A percentile compares a stretch with the other conserved stretches of the same genome.
These are phyloP conservation scores for Themeda triandra DNA, from an alignment of 176 grass and related monocot species.

Conservation along the genomic window DNA sequence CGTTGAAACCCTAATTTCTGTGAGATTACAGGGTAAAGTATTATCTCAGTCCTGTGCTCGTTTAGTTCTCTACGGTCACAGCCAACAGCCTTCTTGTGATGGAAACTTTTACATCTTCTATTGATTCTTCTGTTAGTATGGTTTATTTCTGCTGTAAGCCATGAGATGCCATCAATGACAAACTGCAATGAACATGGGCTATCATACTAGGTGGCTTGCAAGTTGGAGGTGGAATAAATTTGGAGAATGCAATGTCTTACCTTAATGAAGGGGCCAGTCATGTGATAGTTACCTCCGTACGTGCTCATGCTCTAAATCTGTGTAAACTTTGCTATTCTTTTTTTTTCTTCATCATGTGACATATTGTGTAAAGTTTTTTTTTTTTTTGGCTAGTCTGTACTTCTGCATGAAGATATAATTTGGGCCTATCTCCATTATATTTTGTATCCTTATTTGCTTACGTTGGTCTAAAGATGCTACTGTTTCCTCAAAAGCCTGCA, in stretches of 20 bases:
- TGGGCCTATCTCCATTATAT: background rate
- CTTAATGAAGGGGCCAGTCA: constrained; percentile 92
- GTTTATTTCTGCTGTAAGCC: background rate
- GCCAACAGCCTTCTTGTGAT: background rate
- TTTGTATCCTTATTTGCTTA: background rate
- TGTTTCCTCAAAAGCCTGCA: background rate
- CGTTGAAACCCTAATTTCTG: background rate
- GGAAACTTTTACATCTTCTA: constrained; percentile 1
- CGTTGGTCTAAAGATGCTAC: background rate
- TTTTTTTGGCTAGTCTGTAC: background rate
- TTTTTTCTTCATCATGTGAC: background rate
- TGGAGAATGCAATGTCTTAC: constrained; percentile 71
- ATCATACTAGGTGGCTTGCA: constrained; percentile 83
- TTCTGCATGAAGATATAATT: background rate
- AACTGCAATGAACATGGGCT: constrained; percentile 20
- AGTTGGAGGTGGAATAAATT: constrained; percentile 95
- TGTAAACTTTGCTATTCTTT: constrained; percentile 7
- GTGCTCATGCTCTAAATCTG: constrained; percentile 29
- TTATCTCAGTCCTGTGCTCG: background rate
- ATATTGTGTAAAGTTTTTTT: background rate
- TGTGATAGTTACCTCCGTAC: constrained; percentile 91
- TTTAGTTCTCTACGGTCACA: background rate
- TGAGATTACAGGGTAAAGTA: constrained; percentile 8
- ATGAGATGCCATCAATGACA: background rate
- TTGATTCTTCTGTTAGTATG: background rate